These are phyloP conservation scores for Neurospora sp. DNA, from an alignment of 495 filamentous ascomycete genomes.

Conservation along the genomic window DNA sequence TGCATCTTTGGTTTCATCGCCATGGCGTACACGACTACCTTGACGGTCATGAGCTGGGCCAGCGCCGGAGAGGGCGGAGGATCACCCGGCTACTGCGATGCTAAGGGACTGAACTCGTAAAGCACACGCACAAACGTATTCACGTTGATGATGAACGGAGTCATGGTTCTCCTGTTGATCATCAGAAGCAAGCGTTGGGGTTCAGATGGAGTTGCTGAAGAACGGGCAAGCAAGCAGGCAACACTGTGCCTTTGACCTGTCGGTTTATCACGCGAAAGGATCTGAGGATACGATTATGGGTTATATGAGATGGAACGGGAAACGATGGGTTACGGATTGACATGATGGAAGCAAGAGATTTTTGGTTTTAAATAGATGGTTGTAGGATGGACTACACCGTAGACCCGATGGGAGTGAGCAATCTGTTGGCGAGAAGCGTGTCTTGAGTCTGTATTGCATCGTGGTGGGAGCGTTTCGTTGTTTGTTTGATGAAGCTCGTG, in stretches of 20 bases:
- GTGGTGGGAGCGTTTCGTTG: background rate
- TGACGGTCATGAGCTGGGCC: conserved; percentile 80
- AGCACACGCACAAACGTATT: background rate
- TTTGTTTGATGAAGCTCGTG: background rate
- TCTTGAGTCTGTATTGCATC: background rate
- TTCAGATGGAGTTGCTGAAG: background rate
- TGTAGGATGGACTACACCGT: background rate
- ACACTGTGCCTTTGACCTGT: background rate
- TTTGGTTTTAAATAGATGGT: background rate
- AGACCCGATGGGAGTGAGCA: background rate
- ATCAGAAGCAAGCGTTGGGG: background rate
- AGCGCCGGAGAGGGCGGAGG: conserved; percentile 24
- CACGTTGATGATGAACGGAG: background rate
- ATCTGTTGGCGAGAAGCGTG: background rate
- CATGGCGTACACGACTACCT: conserved; percentile 79
- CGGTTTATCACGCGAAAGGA: background rate
- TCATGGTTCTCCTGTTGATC: background rate
- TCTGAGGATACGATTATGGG: background rate
- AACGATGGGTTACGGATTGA: background rate
- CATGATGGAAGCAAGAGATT: background rate
- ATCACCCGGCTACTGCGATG: conserved; percentile 41
- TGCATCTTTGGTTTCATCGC: conserved; percentile 71
- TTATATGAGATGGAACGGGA: background rate
- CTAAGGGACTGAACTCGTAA: conserved; percentile 8
- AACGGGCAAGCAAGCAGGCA: background rate